These are phyloP conservation scores for Violaceomyces palustris DNA, from an alignment of 1,284 basidiomycete genomes.

Conservation along the genomic window DNA sequence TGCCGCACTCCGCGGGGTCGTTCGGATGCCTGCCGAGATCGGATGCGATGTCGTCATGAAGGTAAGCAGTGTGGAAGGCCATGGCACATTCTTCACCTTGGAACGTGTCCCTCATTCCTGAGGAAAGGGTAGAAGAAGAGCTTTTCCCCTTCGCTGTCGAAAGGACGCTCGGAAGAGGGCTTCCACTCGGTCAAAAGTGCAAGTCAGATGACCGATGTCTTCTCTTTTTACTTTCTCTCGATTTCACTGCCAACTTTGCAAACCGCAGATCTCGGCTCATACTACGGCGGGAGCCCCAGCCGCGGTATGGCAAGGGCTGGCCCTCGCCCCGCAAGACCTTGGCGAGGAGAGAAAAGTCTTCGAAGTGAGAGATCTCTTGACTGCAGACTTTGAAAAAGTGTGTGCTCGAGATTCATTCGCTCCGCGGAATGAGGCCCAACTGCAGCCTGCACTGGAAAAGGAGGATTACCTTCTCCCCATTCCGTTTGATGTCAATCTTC, in stretches of 20 bases:
- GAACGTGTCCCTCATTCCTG: background rate
- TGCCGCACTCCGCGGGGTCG: slow-evolving; percentile 22
- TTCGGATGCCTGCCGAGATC: slow-evolving; percentile 27
- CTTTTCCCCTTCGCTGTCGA: too few species aligned
- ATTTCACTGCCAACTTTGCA: too few species aligned
- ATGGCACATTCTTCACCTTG: background rate
- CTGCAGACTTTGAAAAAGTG: slow-evolving; percentile 21
- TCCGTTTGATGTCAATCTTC: slow-evolving; percentile 39
- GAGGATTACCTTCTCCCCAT: slow-evolving; percentile 33
- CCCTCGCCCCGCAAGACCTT: slow-evolving; percentile 28
- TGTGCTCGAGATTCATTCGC: slow-evolving; percentile 19
- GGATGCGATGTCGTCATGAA: slow-evolving; percentile 39
- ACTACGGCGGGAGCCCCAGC: slow-evolving; percentile 42
- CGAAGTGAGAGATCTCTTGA: slow-evolving; percentile 27
- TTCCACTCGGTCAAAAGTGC: too few species aligned
- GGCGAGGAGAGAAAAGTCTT: slow-evolving; percentile 35
- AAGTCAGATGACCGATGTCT: too few species aligned
- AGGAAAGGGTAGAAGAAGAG: too few species aligned
- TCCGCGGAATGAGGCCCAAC: slow-evolving; percentile 22
- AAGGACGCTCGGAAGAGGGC: too few species aligned
- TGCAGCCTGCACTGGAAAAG: slow-evolving; percentile 21
- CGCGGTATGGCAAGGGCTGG: slow-evolving; percentile 40
- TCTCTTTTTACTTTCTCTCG: too few species aligned
- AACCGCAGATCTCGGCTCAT: slow-evolving; percentile 33
- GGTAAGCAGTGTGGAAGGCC: slow-evolving; percentile 7